Evolutionary conservation across 345 rosid genomes (phyloP), one percentile per base, ranked within the genome.

Genomic region (Aquilaria sinensis): DNA sequence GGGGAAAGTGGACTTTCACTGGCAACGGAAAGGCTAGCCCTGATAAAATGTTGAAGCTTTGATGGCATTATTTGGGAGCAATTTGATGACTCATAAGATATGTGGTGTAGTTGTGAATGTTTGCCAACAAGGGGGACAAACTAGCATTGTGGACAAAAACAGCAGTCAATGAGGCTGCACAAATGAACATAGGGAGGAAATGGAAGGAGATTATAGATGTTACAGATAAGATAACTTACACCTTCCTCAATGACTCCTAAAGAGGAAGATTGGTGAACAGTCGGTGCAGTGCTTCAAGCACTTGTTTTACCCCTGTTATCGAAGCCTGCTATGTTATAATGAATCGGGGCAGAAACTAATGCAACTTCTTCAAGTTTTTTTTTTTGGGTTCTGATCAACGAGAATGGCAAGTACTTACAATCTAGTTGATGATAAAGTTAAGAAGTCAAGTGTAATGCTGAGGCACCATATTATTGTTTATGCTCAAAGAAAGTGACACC

Each of bases 1-100:
- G 97, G 98, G 98, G 98, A 33, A 93, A 89, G 74, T 93, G 98
- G 98, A 68, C 93, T 45, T 78, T 89, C 65, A 60, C 77, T 29
- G 57, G 68, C 64, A 67, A 60, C 70, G 74, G 84, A 68, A 89
- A 86, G 76, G 6, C 72, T 58, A 67, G 56, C 62, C 77, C 89
- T 30, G 96, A 89, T 61, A 60, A 71, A 47, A 78, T 79, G 88
- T 85, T 31, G 96, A 93, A 75, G 85, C 96, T 51, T 51, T 89
- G 83, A 81, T 92, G 98, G 98, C 90, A 63, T 80, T 92, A 69
- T 86, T 92, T 3, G 98, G 98, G 98, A 89, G 85, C 97, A 89
- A 73, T 85, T 89, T 56, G 96, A 89, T 53, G 98, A 92, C 61
- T 77, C 83, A 0, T 70, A 96, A 92, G 79, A 84, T 92, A 52